Evolutionary conservation across 1,139 yeast species (phyloP).

Genomic region (Tardiomyces digboiensis): DNA sequence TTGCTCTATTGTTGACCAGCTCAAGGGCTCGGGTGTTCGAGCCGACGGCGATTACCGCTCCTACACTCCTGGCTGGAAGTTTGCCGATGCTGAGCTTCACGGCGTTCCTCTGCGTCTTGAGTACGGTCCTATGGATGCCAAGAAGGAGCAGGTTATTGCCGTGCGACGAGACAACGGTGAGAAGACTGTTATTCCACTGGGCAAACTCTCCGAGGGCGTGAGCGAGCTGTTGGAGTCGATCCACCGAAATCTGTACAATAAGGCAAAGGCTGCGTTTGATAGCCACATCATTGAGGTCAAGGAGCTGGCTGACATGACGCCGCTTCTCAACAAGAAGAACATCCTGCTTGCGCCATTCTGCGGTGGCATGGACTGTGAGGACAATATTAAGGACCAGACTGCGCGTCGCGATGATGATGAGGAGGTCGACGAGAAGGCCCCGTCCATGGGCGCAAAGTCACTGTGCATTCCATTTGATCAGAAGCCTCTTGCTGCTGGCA

Average conservation of each 20-base stretch:
- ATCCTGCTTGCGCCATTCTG: constrained; percentile 96
- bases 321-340: constrained; percentile 85
- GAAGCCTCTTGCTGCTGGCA: constrained; percentile 68
- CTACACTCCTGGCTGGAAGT: constrained; percentile 99
- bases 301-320: constrained; percentile 89
- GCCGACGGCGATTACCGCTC: constrained; percentile 81
- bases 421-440: constrained; percentile 92
- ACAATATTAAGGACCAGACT: constrained; percentile 89
- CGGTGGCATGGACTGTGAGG: constrained; percentile 92
- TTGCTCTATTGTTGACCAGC: constrained; percentile 48
- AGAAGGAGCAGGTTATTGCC: constrained; percentile 68
- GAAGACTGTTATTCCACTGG: constrained; percentile 58
- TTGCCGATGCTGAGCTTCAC: constrained; percentile 94
- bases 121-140: constrained; percentile 92
- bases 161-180: constrained; percentile 90
- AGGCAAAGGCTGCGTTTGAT: constrained; percentile 79
- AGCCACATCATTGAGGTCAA: constrained; percentile 71
- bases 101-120: constrained; percentile 94
- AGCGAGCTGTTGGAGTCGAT: constrained; percentile 73
- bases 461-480: constrained; percentile 95
- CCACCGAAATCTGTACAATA: constrained; percentile 63
- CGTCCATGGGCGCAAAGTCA: constrained; percentile 99
- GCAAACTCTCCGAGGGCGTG: constrained; percentile 54
- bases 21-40: constrained; percentile 46
- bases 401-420: constrained; percentile 74